Evolutionary conservation across 192 early-diverging fungal genomes (phyloP), one percentile per base, ranked within the genome.

Genomic region (Coemansia sp.): DNA sequence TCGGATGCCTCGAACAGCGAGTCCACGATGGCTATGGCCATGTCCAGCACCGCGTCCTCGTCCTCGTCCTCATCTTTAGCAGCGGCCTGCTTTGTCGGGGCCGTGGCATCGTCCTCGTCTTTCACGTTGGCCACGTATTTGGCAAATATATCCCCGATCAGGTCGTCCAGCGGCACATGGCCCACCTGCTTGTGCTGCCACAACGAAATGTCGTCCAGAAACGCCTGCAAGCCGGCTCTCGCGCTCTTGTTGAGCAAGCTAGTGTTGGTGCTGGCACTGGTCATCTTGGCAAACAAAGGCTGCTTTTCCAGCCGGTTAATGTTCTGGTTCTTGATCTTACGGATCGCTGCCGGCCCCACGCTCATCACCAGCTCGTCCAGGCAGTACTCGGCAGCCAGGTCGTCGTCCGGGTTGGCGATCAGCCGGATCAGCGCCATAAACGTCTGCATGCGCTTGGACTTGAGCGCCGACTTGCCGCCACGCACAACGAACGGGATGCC

Each of bases 401-500:
- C 68, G 39, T 78, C 69, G 20, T 51, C 46, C 2, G 47, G 40
- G 31, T 78, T 78, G 48, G 61, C 60, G 12, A 71, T 46, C 0
- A 61, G 26, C 42, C 75, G 60, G 15, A 71, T 34, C 12, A 71
- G 58, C 26, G 75, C 63, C 58, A 78, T 61, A 14, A 78, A 56
- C 30, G 53, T 11, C 56, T 70, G 66, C 65, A 69, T 67, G 1
- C 63, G 55, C 49, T 42, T 55, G 32, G 66, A 65, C 17, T 63
- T 68, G 3, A 79, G 58, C 31, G 61, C 58, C 49, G 76, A 72
- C 9, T 58, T 21, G 21, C 76, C 66, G 32, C 69, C 76, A 18
- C 69, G 70, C 46, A 72, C 59, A 5, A 79, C 56, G 57, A 43
- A 69, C 28, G 69, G 51, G 10, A 79, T 73, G 5, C 62, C 62